phyloP scores from a whole-genome alignment of 192 early-diverging fungal genomes.

The Chytriomyces sp. region DNA sequence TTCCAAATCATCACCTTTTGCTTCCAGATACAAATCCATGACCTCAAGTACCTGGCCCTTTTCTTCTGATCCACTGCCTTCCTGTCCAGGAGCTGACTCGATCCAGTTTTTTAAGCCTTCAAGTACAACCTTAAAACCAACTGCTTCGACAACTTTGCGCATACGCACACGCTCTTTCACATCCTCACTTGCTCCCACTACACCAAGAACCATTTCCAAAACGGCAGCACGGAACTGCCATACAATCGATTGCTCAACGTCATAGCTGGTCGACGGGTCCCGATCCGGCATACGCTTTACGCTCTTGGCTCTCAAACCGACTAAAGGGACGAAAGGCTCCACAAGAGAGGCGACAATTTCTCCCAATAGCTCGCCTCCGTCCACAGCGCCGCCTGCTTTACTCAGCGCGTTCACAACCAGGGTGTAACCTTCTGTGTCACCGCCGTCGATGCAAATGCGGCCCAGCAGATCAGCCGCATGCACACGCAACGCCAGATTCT shows the following conservation, averaged over 20 bases:
- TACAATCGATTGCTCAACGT: slow-evolving; percentile 4
- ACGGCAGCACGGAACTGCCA: slow-evolving; percentile 40
- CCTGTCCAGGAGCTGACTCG: background rate
- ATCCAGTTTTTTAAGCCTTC: background rate
- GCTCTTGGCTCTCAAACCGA: background rate
- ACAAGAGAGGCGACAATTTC: background rate
- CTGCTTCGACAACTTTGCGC: slow-evolving; percentile 34
- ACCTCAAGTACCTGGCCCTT: slow-evolving; percentile 26
- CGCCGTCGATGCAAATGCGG: slow-evolving; percentile 9
- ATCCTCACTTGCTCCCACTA: slow-evolving; percentile 35
- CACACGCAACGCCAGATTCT: background rate
- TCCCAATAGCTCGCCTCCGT: background rate
- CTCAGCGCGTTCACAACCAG: background rate
- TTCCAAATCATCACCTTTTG: slow-evolving; percentile 34
- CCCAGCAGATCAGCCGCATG: slow-evolving; percentile 14
- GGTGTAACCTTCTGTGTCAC: slow-evolving; percentile 3
- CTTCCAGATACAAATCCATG: slow-evolving; percentile 41
- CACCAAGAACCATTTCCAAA: slow-evolving; percentile 35
- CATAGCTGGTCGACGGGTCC: background rate
- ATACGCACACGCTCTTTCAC: slow-evolving; percentile 31
- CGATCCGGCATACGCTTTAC: background rate
- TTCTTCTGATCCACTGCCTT: slow-evolving; percentile 17
- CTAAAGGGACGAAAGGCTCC: background rate
- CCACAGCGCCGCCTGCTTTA: background rate
- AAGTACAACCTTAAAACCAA: slow-evolving; percentile 28